A percentile compares a stretch with the other conserved stretches of the same genome.
Evolutionary conservation across 1,284 basidiomycete species (phyloP).

Genomic region (Schizophyllum amplum): DNA sequence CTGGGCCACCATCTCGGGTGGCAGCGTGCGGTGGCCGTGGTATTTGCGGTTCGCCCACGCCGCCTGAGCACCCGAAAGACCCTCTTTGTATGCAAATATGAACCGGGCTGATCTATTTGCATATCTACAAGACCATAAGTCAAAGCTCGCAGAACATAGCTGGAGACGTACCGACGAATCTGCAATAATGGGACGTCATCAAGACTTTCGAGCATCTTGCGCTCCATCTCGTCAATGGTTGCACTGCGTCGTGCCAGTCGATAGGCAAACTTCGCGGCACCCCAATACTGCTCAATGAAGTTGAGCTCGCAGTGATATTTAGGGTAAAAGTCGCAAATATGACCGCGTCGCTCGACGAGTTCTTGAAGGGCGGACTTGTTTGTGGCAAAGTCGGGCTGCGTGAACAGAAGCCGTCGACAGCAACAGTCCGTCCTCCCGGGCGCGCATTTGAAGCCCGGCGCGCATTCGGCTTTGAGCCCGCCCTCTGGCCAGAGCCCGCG

Average conservation of each 20-base stretch:
- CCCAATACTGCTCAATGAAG: conserved; percentile 16
- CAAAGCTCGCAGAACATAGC: neutral
- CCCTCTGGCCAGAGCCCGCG: conserved; percentile 25
- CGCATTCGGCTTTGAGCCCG: conserved; percentile 11
- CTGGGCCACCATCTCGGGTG: too few species aligned
- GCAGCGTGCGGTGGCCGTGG: conserved; percentile 2
- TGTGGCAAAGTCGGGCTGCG: conserved; percentile 19
- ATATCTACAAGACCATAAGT: neutral
- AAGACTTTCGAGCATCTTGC: neutral
- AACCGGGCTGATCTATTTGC: conserved; percentile 5
- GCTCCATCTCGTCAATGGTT: neutral
- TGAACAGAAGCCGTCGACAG: conserved; percentile 17
- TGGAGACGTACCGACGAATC: neutral
- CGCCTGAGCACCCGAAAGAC: conserved; percentile 4
- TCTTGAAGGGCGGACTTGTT: conserved; percentile 19
- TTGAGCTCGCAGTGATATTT: conserved; percentile 17
- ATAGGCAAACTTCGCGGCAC: conserved; percentile 11
- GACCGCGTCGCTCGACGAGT: conserved; percentile 10
- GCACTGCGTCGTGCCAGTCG: conserved; percentile 3
- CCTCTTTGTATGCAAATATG: conserved; percentile 1
- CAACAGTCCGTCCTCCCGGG: conserved; percentile 14
- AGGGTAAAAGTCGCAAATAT: conserved; percentile 13
- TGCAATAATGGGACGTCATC: neutral
- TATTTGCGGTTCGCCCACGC: conserved; percentile 7
- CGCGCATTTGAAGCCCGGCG: conserved; percentile 13